These are phyloP conservation scores for Nymphaea colorata DNA, from an alignment of 164 flowering plant species.

Conservation along the genomic window DNA sequence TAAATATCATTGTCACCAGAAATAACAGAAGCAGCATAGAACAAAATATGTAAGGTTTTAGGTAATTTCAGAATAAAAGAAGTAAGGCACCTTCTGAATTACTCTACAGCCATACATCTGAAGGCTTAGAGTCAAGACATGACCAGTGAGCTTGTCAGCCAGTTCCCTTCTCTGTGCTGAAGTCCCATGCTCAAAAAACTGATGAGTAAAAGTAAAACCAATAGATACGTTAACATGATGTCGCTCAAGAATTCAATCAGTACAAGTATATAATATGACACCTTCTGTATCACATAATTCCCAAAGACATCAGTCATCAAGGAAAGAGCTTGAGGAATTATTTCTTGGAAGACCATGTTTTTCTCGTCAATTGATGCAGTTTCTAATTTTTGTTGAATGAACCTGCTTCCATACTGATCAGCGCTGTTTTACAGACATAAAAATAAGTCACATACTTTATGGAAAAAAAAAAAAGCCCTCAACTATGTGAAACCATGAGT, in stretches of 20 bases:
- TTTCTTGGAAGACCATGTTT: constrained; percentile 76
- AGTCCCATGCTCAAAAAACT: constrained; percentile 89
- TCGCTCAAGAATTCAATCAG: not conserved
- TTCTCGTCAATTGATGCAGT: constrained; percentile 82
- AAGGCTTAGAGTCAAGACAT: constrained; percentile 72
- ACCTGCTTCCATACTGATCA: constrained; percentile 97
- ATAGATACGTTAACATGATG: not conserved
- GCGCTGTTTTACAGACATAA: constrained; percentile 36
- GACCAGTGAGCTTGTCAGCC: constrained; percentile 60
- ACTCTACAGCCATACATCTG: constrained; percentile 95
- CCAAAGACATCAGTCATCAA: constrained; percentile 99
- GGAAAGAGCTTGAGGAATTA: constrained; percentile 75
- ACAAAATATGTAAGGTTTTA: no score
- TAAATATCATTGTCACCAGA: not conserved
- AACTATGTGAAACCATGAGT: constrained; percentile 1
- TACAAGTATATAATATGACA: constrained; percentile 9
- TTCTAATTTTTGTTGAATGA: constrained; percentile 97
- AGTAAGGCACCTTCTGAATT: constrained; percentile 59
- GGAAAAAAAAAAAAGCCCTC: no score
- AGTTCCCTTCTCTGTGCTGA: constrained; percentile 66
- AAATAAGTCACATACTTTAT: not conserved
- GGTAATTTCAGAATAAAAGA: constrained; percentile 1
- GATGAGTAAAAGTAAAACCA: constrained; percentile 3
- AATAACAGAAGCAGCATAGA: not conserved
- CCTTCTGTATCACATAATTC: constrained; percentile 98